Base-by-base conservation (phyloP, 2,329 filamentous ascomycete species). In the Microdochium bolleyi region DNA sequence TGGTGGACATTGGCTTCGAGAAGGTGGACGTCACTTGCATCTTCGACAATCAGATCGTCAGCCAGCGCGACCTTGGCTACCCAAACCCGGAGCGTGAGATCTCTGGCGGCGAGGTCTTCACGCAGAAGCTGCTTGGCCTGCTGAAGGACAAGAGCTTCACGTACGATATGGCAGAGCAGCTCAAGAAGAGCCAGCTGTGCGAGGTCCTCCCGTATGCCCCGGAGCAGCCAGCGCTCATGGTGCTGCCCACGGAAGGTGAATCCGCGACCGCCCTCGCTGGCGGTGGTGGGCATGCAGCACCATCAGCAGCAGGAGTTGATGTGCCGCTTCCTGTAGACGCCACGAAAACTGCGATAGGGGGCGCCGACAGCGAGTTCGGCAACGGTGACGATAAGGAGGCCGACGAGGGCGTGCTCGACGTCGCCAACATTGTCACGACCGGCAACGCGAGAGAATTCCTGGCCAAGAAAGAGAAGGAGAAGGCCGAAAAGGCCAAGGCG, bases 11-110 rank as follows among this genome's bases (percentile, higher is more conserved):
- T 55, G 94, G 94, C 11, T 89, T 85, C 66, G 84, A 89, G 62
- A 97, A 97, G 73, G 89, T 92, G 24, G 92, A 99, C 62, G 82
- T 99, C 21, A 95, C 91, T 1, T 92, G 92, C 53, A 84, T 99
- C 50, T 85, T 86, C 54, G 92, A 97, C 56, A 92, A 88, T 62
- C 73, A 84, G 48, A 80, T 95, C 4, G 78, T 73, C 78, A 91
- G 69, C 77, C 88, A 70, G 73, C 84, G 64, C 78, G 83, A 64
- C 69, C 81, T 77, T 70, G 86, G 66, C 67, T 82, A 65, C 71
- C 84, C 57, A 55, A 65, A 67, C 22, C 63, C 68, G 0, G 63
- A 65, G 24, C 60, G 67, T 22, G 64, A 68, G 48, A 73, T 84
- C 14, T 94, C 89, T 55, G 94, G 94, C 58, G 94, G 94, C 50